Base-by-base conservation (phyloP, 2,329 filamentous ascomycete species). In the Ophioceras dolichostomum region DNA sequence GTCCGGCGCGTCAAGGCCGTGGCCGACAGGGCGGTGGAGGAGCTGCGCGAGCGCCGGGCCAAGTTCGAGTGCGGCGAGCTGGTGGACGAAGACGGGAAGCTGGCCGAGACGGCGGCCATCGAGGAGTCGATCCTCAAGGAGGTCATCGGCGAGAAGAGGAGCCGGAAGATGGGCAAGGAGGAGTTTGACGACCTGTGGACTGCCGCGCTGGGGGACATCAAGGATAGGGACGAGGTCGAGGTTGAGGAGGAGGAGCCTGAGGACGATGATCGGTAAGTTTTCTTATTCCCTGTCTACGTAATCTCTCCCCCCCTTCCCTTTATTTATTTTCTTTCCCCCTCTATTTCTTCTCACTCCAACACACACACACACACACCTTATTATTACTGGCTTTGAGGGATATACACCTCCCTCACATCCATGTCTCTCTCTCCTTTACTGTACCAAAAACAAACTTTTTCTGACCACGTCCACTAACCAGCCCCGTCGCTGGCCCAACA, bases 141-240 rank as follows among this genome's bases (percentile, higher is more conserved):
- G 44, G 73, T 76, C 39, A 77, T 95, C 44, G 74, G 71, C 47
- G 73, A 77, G 47, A 84, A 83, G 64, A 76, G 82, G 45, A 83
- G 78, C 55, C 89, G 83, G 63, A 79, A 80, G 45, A 84, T 95
- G 74, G 83, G 72, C 45, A 79, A 87, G 51, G 71, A 82, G 30
- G 89, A 96, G 54, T 95, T 98, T 51, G 86, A 96, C 47, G 85
- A 94, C 40, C 73, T 98, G 7, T 91, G 83, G 75, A 65, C 67
- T 20, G 73, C 74, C 43, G 83, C 83, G 3, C 72, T 88, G 39
- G 79, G 78, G 14, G 83, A 88, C 48, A 74, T 88, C 37, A 69
- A 72, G 43, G 59, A 61, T 2, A 63, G 74, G 43, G 76, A 80
- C 6, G 76, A 81, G 52, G 65, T 81, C 20, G 59, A 73, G 46